A percentile compares a stretch with the other conserved stretches of the same genome.
phyloP scores from a whole-genome alignment of 2,329 filamentous ascomycete species.

The Thermomyces lanuginosus region DNA sequence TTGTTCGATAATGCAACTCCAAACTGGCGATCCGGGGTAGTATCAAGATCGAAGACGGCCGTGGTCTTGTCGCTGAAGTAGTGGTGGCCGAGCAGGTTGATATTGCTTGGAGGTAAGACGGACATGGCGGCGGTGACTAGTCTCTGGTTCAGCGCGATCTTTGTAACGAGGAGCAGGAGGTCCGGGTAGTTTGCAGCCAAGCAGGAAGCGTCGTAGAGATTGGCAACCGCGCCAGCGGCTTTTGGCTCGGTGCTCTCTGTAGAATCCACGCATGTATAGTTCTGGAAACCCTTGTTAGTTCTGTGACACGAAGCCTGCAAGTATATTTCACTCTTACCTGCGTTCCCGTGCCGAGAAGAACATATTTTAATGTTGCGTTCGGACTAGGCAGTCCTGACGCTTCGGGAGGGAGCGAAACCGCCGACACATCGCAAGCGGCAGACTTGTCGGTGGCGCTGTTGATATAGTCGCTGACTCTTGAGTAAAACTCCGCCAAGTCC shows the following conservation, averaged over 20 bases:
- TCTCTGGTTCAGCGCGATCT: constrained; percentile 51
- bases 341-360: constrained; percentile 73
- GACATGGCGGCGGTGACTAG: constrained; percentile 25
- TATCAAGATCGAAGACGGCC: constrained; percentile 67
- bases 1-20: constrained; percentile 49
- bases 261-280: constrained; percentile 66
- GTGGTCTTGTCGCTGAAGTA: constrained; percentile 58
- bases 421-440: constrained; percentile 19
- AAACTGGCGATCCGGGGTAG: constrained; percentile 26
- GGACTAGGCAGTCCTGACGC: constrained; percentile 44
- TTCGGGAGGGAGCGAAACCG: constrained; percentile 28
- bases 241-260: constrained; percentile 46
- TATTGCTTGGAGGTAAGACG: constrained; percentile 37
- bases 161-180: constrained; percentile 48
- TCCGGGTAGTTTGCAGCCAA: constrained; percentile 53
- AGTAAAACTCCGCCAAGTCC: constrained; percentile 24
- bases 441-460: constrained; percentile 11
- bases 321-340: constrained; percentile 22
- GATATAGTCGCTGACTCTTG: constrained; percentile 25
- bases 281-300: constrained; percentile 36
- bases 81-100: constrained; percentile 58
- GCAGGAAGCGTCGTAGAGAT: constrained; percentile 78
- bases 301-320: neutral
- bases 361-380: constrained; percentile 50
- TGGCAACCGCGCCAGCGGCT: constrained; percentile 58